Conservation (phyloP, 1,139 yeast species). For the Pichia sp. region DNA sequence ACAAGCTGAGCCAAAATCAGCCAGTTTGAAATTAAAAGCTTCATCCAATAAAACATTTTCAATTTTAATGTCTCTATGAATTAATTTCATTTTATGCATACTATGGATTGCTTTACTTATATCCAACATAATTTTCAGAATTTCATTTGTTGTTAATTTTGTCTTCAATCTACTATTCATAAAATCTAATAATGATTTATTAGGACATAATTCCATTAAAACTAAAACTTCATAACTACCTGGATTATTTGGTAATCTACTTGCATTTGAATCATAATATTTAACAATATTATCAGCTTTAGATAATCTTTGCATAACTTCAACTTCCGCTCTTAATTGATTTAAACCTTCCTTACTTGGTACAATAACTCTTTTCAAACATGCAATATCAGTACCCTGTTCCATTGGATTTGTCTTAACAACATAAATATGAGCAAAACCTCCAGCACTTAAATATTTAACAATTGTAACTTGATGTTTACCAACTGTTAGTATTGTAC, state of each 20-base stretch:
- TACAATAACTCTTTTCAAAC: slow-evolving; percentile 67
- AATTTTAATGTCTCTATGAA: slow-evolving; percentile 74
- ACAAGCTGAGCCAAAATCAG: slow-evolving; percentile 74
- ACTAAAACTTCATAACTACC: slow-evolving; percentile 65
- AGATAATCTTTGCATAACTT: slow-evolving; percentile 66
- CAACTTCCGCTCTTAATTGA: slow-evolving; percentile 65
- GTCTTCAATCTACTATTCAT: slow-evolving; percentile 67
- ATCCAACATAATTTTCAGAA: slow-evolving; percentile 60
- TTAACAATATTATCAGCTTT: slow-evolving; percentile 53
- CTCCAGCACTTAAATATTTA: slow-evolving; percentile 36
- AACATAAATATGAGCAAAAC: slow-evolving; percentile 73
- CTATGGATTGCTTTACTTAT: slow-evolving; percentile 61
- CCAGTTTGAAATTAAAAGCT: slow-evolving; percentile 49
- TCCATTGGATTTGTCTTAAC: slow-evolving; percentile 47
- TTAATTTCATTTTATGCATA: slow-evolving; percentile 58
- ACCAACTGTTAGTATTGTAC: slow-evolving; percentile 24
- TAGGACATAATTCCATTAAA: slow-evolving; percentile 73
- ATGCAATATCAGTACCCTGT: slow-evolving; percentile 34
- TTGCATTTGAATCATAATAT: slow-evolving; percentile 74
- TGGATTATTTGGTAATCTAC: slow-evolving; percentile 37
- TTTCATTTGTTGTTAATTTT: slow-evolving; percentile 55
- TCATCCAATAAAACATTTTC: slow-evolving; percentile 67
- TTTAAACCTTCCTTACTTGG: slow-evolving; percentile 64
- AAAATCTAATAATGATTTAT: slow-evolving; percentile 62
- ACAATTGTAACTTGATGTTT: slow-evolving; percentile 22